Base-by-base conservation (phyloP, 352 stramenopile species). In the Phytophthora rubi region DNA sequence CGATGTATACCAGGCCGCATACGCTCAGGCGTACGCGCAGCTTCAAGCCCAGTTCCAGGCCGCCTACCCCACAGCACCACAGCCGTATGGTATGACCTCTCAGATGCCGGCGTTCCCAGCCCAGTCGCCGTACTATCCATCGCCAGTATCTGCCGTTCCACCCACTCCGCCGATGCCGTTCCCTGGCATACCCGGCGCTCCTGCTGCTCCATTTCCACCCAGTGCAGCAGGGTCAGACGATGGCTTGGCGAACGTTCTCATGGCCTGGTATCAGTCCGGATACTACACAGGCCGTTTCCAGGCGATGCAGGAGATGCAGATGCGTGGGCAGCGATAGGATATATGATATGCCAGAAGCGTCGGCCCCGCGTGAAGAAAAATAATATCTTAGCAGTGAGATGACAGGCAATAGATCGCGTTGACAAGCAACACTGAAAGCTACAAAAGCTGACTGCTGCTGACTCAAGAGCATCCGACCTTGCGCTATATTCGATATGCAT, bases 191-290 rank as follows among this genome's bases (percentile, higher is more conserved):
- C 60, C 65, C 7, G 53, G 62, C 28, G 73, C 42, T 33, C 65
- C 51, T n/a, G 21, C 71, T 44, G 39, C 55, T 60, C 32, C 57
- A 56, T 75, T 69, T 54, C 44, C 69, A 53, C 56, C 65, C 26
- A 68, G 64, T 21, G 33, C 62, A 28, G 37, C 44, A 64, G 65
- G 23, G 30, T 71, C 30, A 44, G 77, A 90, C 54, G 84, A 94
- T 30, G 84, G 88, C 3, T 65, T 95, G 18, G 79, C 88, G 6
- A 93, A 90, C 37, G 44, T 94, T 53, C 73, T 94, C 7, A 72
- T 95, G 56, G 77, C 88, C n/a, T 95, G 88, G 86, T 95, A 94
- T 73, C 86, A 94, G 60, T 93, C 85, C 16, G 88, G 86, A 54
- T 95, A 94, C 68, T 92, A 91, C 59, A 93, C 86, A 1, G 86